Conservation (phyloP, 306 rosid genomes). For the Sicyos edulis region DNA sequence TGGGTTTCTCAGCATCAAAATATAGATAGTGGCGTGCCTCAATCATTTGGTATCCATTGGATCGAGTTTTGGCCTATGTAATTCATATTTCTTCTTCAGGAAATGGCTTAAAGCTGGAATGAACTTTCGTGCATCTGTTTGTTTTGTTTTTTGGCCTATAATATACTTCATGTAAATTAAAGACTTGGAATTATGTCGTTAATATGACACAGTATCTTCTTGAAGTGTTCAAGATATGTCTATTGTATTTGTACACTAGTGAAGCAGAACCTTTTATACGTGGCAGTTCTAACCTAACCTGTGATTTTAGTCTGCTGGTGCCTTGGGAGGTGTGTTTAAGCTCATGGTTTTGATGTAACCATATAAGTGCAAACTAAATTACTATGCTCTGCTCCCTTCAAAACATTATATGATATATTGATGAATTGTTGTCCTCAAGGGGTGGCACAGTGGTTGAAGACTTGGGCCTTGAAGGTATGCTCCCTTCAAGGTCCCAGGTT, state of each 20-base stretch:
- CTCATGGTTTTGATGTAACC: background rate
- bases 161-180: background rate
- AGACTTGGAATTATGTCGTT: background rate
- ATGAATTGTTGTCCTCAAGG: no score
- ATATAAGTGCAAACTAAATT: background rate
- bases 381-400: background rate
- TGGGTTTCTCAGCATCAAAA: background rate
- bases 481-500: no score
- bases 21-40: background rate
- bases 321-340: background rate
- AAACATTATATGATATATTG: background rate
- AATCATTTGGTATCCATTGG: background rate
- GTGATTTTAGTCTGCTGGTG: conserved; percentile 3
- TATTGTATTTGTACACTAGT: background rate
- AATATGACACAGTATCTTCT: conserved; percentile 3
- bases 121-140: background rate
- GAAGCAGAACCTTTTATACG: background rate
- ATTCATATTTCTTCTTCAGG: background rate
- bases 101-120: background rate
- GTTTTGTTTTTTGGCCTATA: background rate
- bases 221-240: background rate
- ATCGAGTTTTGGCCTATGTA: background rate
- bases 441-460: no score
- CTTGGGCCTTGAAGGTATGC: no score
- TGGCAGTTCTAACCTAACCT: background rate